A percentile compares a stretch with the other conserved stretches of the same genome.
These are phyloP conservation scores for Pulveroboletus sp. DNA, from an alignment of 768 basidiomycete species.

Conservation along the genomic window DNA sequence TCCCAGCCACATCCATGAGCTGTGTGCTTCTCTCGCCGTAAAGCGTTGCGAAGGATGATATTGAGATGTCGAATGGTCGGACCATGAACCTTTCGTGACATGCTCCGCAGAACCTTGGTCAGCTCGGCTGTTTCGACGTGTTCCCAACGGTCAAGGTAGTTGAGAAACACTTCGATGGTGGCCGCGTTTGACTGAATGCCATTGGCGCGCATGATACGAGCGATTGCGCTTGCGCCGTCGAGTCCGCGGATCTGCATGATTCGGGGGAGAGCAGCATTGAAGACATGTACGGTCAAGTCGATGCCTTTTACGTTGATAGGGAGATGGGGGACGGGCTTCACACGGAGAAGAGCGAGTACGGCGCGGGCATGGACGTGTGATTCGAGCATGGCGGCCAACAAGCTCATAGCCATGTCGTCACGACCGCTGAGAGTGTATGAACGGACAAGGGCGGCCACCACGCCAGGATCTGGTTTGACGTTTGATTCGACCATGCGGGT, in stretches of 20 bases:
- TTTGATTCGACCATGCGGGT: constrained; percentile 43
- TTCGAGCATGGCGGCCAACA: constrained; percentile 49
- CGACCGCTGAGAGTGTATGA: constrained; percentile 49
- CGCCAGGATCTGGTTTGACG: constrained; percentile 44
- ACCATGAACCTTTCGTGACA: constrained; percentile 40
- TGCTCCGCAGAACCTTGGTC: constrained; percentile 43
- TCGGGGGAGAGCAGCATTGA: constrained; percentile 61
- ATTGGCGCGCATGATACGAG: constrained; percentile 54
- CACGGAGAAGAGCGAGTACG: constrained; percentile 19
- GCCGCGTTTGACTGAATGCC: constrained; percentile 49
- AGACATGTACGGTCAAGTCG: constrained; percentile 43
- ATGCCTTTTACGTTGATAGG: constrained; percentile 30
- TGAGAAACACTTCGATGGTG: constrained; percentile 56
- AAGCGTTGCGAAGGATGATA: constrained; percentile 47
- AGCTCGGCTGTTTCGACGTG: constrained; percentile 45
- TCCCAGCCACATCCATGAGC: constrained; percentile 48
- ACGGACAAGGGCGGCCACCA: constrained; percentile 54
- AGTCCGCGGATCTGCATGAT: constrained; percentile 50
- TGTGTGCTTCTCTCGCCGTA: constrained; percentile 52
- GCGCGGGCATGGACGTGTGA: constrained; percentile 21
- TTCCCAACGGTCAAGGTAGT: constrained; percentile 46
- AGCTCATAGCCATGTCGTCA: constrained; percentile 47
- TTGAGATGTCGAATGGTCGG: constrained; percentile 60
- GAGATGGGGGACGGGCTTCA: constrained; percentile 15
- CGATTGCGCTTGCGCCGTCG: constrained; percentile 41